phyloP scores from a whole-genome alignment of 148 eudicot genomes.

The Pharnaceum exiguum region DNA sequence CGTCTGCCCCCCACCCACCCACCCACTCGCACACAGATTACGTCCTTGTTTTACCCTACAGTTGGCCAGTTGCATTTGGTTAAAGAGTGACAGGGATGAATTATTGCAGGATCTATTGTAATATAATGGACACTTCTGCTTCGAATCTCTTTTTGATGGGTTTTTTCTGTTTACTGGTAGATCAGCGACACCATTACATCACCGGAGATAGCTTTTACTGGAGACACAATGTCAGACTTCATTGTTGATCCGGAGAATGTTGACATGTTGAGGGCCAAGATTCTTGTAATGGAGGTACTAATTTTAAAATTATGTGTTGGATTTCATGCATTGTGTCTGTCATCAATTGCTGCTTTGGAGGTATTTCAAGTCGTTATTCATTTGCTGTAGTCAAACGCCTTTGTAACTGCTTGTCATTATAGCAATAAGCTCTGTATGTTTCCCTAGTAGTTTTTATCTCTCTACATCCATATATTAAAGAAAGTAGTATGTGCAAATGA shows the following conservation, averaged over 20 bases:
- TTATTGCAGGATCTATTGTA: not conserved
- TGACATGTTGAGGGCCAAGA: constrained; percentile 85
- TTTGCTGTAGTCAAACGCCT: too few relatives aligned
- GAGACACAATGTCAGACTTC: constrained; percentile 88
- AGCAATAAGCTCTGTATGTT: not conserved
- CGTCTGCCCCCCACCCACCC: too few relatives aligned
- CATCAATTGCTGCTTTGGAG: not conserved
- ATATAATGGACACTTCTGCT: not conserved
- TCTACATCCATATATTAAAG: too few relatives aligned
- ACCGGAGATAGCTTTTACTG: constrained; percentile 94
- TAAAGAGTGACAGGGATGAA: not conserved
- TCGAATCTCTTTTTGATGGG: not conserved
- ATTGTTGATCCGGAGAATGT: constrained; percentile 84
- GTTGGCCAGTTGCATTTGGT: too few relatives aligned
- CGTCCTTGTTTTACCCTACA: too few relatives aligned
- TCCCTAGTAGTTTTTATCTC: not conserved
- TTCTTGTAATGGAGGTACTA: constrained; percentile 94
- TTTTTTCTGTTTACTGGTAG: constrained; percentile 37
- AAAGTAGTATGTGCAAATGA: too few relatives aligned
- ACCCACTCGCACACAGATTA: too few relatives aligned
- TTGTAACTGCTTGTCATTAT: not conserved
- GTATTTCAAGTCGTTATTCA: not conserved
- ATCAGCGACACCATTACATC: constrained; percentile 54
- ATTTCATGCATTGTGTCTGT: not conserved
- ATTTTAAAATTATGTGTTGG: not conserved